Percentiles rank a stretch among this genome's conserved stretches.
These are phyloP conservation scores for Farysia itapuensis DNA, from an alignment of 1,284 basidiomycete genomes.

Conservation along the genomic window DNA sequence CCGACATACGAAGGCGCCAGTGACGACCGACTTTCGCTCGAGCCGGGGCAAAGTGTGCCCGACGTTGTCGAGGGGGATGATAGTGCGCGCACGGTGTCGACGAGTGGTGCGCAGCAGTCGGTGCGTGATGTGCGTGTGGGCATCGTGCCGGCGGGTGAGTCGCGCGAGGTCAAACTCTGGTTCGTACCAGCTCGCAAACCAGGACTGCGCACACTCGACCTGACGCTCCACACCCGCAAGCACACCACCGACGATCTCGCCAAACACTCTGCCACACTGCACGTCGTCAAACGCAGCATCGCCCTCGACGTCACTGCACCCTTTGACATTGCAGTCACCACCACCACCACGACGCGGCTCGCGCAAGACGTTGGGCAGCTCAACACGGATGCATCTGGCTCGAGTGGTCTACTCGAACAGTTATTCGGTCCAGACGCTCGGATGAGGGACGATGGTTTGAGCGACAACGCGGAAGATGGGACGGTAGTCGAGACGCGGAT, in stretches of 20 bases:
- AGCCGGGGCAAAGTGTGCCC: too few relatives aligned
- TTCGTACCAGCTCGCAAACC: neutral
- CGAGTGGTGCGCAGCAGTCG: neutral
- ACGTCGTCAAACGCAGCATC: neutral
- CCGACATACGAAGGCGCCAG: conserved; percentile 27
- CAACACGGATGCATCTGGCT: too few relatives aligned
- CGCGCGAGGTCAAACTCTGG: neutral
- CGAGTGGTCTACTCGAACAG: neutral
- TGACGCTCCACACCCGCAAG: neutral
- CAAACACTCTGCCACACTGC: too few relatives aligned
- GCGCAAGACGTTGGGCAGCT: neutral
- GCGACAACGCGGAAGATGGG: neutral
- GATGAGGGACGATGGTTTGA: too few relatives aligned
- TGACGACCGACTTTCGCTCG: too few relatives aligned
- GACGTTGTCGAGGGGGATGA: conserved; percentile 6
- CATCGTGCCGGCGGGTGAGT: neutral
- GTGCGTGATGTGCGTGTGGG: neutral
- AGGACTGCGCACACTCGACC: neutral
- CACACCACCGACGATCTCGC: too few relatives aligned
- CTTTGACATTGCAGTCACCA: too few relatives aligned
- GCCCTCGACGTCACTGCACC: neutral
- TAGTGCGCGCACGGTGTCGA: conserved; percentile 3
- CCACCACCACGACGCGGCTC: neutral
- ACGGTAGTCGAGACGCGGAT: neutral
- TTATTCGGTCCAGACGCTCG: too few relatives aligned